Base-by-base conservation (phyloP, 345 rosid species). In the Bruguiera parviflora region DNA sequence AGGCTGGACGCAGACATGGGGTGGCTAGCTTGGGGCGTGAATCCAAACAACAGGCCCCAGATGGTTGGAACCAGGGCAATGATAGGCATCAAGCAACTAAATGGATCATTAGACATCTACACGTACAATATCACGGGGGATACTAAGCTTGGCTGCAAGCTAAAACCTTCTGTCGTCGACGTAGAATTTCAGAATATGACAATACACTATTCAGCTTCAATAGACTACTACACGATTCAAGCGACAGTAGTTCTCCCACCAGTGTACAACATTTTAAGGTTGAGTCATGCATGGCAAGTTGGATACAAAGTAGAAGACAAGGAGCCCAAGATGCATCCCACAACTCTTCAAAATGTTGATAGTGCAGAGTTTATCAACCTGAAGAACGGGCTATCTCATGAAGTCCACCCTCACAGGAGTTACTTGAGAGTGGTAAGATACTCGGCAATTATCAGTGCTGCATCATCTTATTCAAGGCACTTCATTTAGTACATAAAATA, bases 11-110 rank as follows among this genome's bases (percentile, higher is more conserved):
- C 58, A 0, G 78, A 63, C 5, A 21, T n/a, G 9, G 76, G 76
- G 22, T 87, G 92, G 92, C 63, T 87, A 5, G 92, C 85, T 5
- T 87, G 92, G 92, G 87, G 92, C 0, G 77, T 87, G 25, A 87
- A 87, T 63, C 92, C 92, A 0, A 4, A 20, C 2, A 8, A 47
- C 6, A 6, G 6, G 35, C 83, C 85, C 0, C 67, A 67, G 22
- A 85, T 87, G 92, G 78, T 83, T 5, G 89, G 92, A 9, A 87
- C 92, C 16, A 59, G 84, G 32, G 89, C 87, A 53, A 69, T 87
- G 31, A 79, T 87, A 9, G 89, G 80, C 53, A 65, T 83, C 5
- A 74, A 39, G 32, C 56, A 51, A 19, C 66, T 67, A 15, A 66
- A 72, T 72, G 70, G 70, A 25, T 18, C 71, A 20, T 3, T 5